These are phyloP conservation scores for Fusarium abutilonis DNA, from an alignment of 2,329 filamentous ascomycete genomes.

Conservation along the genomic window DNA sequence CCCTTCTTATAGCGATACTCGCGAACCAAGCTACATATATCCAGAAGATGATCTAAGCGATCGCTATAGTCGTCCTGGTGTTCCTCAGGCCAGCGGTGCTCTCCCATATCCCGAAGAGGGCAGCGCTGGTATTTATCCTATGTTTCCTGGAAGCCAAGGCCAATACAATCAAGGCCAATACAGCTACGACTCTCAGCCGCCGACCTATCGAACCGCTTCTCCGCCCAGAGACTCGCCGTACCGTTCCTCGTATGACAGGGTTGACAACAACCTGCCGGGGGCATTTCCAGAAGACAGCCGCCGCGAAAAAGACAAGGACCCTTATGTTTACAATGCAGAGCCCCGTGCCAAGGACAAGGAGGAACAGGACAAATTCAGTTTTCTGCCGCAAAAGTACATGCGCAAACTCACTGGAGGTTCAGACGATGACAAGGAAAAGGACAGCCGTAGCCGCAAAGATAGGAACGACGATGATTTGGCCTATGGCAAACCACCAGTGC, in stretches of 20 bases:
- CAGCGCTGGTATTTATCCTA: constrained; percentile 45
- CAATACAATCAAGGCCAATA: constrained; percentile 52
- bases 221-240: constrained; percentile 51
- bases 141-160: constrained; percentile 52
- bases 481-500: constrained; percentile 55
- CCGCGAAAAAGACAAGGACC: constrained; percentile 42
- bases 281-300: constrained; percentile 50
- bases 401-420: constrained; percentile 48
- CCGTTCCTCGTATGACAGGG: constrained; percentile 51
- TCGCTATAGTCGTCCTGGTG: constrained; percentile 48
- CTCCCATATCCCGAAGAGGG: constrained; percentile 55
- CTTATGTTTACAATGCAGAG: constrained; percentile 27
- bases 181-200: constrained; percentile 52
- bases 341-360: constrained; percentile 29
- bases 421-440: constrained; percentile 47
- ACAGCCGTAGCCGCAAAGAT: constrained; percentile 50
- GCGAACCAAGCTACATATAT: constrained; percentile 56
- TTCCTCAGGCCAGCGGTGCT: constrained; percentile 48
- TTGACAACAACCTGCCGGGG: constrained; percentile 47
- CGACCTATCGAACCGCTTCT: constrained; percentile 50
- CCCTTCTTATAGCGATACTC: constrained; percentile 52
- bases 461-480: constrained; percentile 59
- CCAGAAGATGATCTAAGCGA: constrained; percentile 56
- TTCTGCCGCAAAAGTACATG: constrained; percentile 61
- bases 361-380: constrained; percentile 55